Evolutionary conservation across 1,284 basidiomycete genomes (phyloP), one percentile per base, ranked within the genome.

Genomic region (Marasmius oreades): DNA sequence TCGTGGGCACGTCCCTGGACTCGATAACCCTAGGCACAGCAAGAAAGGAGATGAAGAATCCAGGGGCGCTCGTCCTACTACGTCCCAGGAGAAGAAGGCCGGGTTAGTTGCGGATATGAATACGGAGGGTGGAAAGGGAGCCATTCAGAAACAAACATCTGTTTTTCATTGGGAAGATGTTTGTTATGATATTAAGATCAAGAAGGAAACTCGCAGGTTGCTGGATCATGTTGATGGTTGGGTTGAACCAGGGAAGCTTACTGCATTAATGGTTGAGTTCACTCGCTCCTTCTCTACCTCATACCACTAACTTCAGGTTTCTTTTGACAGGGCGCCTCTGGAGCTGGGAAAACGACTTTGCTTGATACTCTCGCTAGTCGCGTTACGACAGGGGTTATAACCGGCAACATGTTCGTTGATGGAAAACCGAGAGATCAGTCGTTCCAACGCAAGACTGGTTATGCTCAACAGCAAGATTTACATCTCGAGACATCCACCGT

Each of bases 291-390:
- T 43, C 39, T 11, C 34, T 18, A 22, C 39, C 18, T 23, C 22
- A 10, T 23, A 33, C 4, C 3, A 22, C 11, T 23, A 6, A 28
- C 46, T 28, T n/a, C 20, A 39, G 11, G 23, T 28, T 34, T 42
- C 23, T 20, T 44, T 18, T 14, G 28, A 1, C 24, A 58, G 53
- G 76, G 84, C 37, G 80, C 82, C 18, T 83, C 81, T 42, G 86
- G 86, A 62, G 76, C 77, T 3, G 77, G 77, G 20, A 85, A 84
- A 72, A 85, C 84, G 7, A 85, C 81, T 5, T 71, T 87, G 10
- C 71, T 89, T 48, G 86, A 90, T 67, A 84, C 84, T 3, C 75
- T 89, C 12, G 86, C 86, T 0, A 78, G 82, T 57, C 81, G 87
- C 50, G 80, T 82, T 47, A 79, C 74, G 8, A 80, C 79, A 64